Conservation (phyloP, 1,139 yeast species). For the Suhomyces anneliseae region DNA sequence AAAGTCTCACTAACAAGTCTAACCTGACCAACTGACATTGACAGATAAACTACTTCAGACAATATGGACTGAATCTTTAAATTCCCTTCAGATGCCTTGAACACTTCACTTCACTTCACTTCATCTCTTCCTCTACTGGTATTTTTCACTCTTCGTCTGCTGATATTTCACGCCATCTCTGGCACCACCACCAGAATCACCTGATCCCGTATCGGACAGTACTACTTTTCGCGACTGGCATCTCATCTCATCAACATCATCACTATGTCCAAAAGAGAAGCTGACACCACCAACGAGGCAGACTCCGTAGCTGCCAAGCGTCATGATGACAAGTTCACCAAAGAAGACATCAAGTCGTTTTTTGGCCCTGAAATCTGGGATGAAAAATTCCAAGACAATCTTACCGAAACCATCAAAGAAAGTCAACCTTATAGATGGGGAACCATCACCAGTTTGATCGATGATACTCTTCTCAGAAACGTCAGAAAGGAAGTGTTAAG, state of each 20-base stretch:
- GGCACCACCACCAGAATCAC: too few relatives aligned
- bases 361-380: slow-evolving; percentile 61
- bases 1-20: too few relatives aligned
- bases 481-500: slow-evolving; percentile 83
- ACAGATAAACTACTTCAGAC: too few relatives aligned
- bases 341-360: slow-evolving; percentile 44
- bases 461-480: slow-evolving; percentile 71
- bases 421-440: slow-evolving; percentile 92
- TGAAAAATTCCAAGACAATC: slow-evolving; percentile 36
- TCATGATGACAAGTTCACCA: slow-evolving; percentile 23
- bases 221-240: neutral
- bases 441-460: slow-evolving; percentile 66
- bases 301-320: slow-evolving; percentile 18
- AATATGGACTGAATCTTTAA: too few relatives aligned
- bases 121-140: too few relatives aligned
- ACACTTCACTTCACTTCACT: too few relatives aligned
- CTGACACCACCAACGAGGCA: slow-evolving; percentile 1
- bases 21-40: too few relatives aligned
- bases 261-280: slow-evolving; percentile 10
- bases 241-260: neutral
- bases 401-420: slow-evolving; percentile 42
- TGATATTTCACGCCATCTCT: too few relatives aligned
- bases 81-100: too few relatives aligned
- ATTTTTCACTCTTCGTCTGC: too few relatives aligned
- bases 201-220: too few relatives aligned